Percentiles rank a stretch among this genome's conserved stretches.
Evolutionary conservation across 106 monocot species (phyloP).

Genomic region (Allium sativum): DNA sequence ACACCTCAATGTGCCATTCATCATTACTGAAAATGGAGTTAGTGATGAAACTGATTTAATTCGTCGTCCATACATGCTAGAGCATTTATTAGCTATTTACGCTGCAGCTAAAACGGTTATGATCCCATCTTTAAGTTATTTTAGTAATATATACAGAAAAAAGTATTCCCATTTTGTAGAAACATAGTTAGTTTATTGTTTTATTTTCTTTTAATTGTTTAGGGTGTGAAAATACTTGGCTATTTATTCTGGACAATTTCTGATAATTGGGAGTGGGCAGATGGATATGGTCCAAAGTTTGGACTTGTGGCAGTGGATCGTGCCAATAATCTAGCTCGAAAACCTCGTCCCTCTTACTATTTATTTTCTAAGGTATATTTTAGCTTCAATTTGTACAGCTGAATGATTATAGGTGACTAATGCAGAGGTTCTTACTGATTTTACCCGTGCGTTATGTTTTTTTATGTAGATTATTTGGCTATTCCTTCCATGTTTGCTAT

Average conservation of each 20-base stretch:
- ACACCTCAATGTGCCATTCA: constrained; percentile 68
- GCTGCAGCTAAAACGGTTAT: constrained; percentile 69
- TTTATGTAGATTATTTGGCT: too few species aligned
- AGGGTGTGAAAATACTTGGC: constrained; percentile 87
- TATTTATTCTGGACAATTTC: constrained; percentile 98
- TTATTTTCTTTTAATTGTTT: constrained; percentile 8
- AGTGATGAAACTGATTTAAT: constrained; percentile 95
- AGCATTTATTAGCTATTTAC: constrained; percentile 78
- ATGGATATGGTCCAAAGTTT: constrained; percentile 98
- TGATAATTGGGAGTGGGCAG: constrained; percentile 99
- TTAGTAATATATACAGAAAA: neutral
- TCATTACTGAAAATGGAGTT: constrained; percentile 90
- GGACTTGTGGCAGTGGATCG: constrained; percentile 95
- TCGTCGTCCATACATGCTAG: constrained; percentile 76
- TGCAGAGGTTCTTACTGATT: too few species aligned
- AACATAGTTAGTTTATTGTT: constrained; percentile 3
- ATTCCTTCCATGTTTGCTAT: too few species aligned
- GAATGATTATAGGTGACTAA: too few species aligned
- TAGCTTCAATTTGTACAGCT: too few species aligned
- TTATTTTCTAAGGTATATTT: constrained; percentile 68
- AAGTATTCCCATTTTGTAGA: neutral
- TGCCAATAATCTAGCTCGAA: constrained; percentile 56
- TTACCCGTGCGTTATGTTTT: too few species aligned
- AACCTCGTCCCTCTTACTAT: constrained; percentile 76
- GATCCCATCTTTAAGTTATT: neutral